These are phyloP conservation scores for Elasticomyces elasticus DNA, from an alignment of 495 filamentous ascomycete genomes.

Conservation along the genomic window DNA sequence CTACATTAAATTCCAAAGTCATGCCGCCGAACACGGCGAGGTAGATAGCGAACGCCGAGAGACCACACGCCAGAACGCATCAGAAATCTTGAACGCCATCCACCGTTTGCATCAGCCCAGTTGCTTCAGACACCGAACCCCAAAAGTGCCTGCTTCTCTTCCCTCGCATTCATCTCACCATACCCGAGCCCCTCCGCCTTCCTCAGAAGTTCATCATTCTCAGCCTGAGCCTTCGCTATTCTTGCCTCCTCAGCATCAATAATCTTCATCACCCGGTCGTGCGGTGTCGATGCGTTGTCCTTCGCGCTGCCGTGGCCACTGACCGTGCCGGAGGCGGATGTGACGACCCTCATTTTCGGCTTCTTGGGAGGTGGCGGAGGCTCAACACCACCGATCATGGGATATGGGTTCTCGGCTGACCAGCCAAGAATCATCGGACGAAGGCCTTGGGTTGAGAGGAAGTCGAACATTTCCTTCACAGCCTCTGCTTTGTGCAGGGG, in stretches of 20 bases:
- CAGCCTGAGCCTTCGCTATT: slow-evolving; percentile 9
- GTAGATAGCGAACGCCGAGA: no score
- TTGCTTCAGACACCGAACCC: no score
- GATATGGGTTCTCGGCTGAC: slow-evolving; percentile 21
- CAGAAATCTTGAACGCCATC: no score
- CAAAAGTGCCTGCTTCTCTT: no score
- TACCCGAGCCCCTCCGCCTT: slow-evolving; percentile 4
- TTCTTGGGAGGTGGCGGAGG: slow-evolving; percentile 12
- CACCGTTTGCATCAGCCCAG: no score
- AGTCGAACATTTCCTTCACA: slow-evolving; percentile 21
- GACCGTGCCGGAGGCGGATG: slow-evolving; percentile 1
- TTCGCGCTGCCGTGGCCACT: slow-evolving; percentile 11
- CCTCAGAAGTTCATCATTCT: slow-evolving; percentile 9
- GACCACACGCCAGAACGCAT: no score
- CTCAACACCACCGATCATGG: slow-evolving; percentile 19
- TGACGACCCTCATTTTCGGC: slow-evolving; percentile 10
- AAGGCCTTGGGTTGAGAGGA: slow-evolving; percentile 15
- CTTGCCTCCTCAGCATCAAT: slow-evolving; percentile 18
- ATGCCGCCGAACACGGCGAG: no score
- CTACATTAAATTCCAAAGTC: no score
- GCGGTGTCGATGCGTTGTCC: slow-evolving; percentile 13
- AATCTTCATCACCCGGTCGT: slow-evolving; percentile 22
- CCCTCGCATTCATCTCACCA: no score
- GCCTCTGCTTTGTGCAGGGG: slow-evolving; percentile 7
- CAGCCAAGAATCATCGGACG: slow-evolving; percentile 19